Base-by-base conservation (phyloP, 768 basidiomycete species). In the Rhodotorula kratochvilovae region DNA sequence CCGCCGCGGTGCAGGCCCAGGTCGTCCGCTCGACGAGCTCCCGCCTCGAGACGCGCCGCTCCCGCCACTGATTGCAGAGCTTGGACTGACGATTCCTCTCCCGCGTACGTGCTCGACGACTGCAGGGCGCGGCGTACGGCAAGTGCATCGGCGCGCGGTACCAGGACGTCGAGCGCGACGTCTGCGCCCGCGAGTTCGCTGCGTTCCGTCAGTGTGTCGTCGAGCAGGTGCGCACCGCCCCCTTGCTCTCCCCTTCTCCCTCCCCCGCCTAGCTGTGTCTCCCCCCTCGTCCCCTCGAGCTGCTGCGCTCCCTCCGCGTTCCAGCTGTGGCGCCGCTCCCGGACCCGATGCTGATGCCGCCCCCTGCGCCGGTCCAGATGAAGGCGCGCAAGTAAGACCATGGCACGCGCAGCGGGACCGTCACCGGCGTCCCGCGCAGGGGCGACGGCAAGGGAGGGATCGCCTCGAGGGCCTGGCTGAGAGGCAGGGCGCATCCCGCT, bases 121-220 rank as follows among this genome's bases (percentile, higher is more conserved):
- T 33, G 13, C 85, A 92, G 78, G 92, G 93, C 36, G 80, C 86
- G 7, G 83, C 81, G 11, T 99, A 99, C 79, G 95, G 92, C 33
- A 89, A 89, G 82, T 99, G 95, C 81, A 87, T 98, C 57, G 82
- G 89, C 39, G 85, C 86, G 3, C 86, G 86, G 8, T 95, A 96
- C 80, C 86, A 86, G 39, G 95, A 98, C 71, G 88, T 92, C 11
- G 86, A 83, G 70, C 89, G 89, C 79, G 90, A 91, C 76, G 85
- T 87, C 76, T 99, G 95, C 82, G 86, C 86, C 61, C 85, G 85
- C 4, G 92, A 97, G 80, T 98, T 96, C 71, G 83, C 83, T 21
- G 86, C 86, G 73, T 99, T 98, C 80, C 89, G 87, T 51, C 83
- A 85, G 43, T 99, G 95, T 80, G 81, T 99, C 43, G 86, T 87